phyloP scores from a whole-genome alignment of 1,284 basidiomycete genomes.

The Cystobasidium sp. region DNA sequence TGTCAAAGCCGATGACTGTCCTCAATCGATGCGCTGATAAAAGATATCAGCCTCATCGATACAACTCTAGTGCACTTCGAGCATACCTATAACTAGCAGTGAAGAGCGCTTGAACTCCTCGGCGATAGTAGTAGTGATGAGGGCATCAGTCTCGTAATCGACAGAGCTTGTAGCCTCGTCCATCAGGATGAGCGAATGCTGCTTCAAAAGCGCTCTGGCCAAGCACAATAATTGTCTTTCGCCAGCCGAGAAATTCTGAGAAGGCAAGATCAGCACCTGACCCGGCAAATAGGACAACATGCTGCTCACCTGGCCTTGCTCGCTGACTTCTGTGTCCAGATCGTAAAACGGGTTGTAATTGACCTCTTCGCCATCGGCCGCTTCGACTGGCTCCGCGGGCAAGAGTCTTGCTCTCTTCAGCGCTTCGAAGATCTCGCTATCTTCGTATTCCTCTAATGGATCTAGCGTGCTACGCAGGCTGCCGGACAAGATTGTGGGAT shows the following conservation, averaged over 20 bases:
- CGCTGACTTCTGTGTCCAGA: conserved; percentile 79
- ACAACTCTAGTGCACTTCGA: background rate
- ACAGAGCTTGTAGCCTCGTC: conserved; percentile 64
- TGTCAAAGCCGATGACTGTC: conserved; percentile 56
- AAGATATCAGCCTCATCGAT: background rate
- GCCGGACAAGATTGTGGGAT: conserved; percentile 77
- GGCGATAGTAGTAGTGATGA: conserved; percentile 74
- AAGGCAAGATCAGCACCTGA: conserved; percentile 52
- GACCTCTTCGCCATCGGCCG: conserved; percentile 63
- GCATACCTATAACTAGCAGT: conserved; percentile 73
- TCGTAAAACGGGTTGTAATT: conserved; percentile 75
- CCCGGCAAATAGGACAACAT: conserved; percentile 48
- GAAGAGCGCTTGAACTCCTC: conserved; percentile 70
- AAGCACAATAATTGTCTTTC: conserved; percentile 84
- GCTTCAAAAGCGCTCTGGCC: conserved; percentile 77
- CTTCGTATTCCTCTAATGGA: conserved; percentile 83
- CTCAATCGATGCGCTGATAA: conserved; percentile 50
- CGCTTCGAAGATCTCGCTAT: conserved; percentile 83
- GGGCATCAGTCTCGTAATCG: conserved; percentile 78
- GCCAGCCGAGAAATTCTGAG: conserved; percentile 85
- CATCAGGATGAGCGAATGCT: conserved; percentile 76
- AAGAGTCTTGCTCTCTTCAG: conserved; percentile 86
- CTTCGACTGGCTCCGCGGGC: conserved; percentile 56
- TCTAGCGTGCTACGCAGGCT: conserved; percentile 86
- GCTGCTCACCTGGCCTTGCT: conserved; percentile 61